Evolutionary conservation across 495 filamentous ascomycete genomes (phyloP).

Genomic region (Lichina pygmaea): DNA sequence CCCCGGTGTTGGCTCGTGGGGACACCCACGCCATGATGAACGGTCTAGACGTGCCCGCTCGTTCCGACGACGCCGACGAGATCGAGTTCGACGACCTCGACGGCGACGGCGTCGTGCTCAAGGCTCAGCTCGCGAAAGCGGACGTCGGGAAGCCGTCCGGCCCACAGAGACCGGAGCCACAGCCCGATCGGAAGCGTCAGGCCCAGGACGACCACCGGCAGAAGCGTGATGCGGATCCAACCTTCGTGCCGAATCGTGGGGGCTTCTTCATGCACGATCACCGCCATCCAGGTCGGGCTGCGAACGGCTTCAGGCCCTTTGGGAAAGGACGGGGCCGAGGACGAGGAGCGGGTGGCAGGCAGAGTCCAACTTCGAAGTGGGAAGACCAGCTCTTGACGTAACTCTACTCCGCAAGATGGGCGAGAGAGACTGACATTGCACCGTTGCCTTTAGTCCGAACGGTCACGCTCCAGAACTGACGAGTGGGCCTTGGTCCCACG

Average conservation of each 20-base stretch:
- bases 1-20: conserved; percentile 8
- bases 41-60: conserved; percentile 39
- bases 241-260: conserved; percentile 84
- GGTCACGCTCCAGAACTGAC: conserved; percentile 25
- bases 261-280: conserved; percentile 97
- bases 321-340: conserved; percentile 28
- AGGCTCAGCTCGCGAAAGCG: conserved; percentile 2
- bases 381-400: background rate
- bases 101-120: conserved; percentile 7
- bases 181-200: conserved; percentile 30
- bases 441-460: conserved; percentile 14
- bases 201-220: conserved; percentile 81
- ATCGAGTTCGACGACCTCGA: conserved; percentile 40
- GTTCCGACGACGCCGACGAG: conserved; percentile 22
- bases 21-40: conserved; percentile 85
- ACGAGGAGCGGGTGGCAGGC: conserved; percentile 18
- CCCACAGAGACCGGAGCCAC: conserved; percentile 14
- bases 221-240: conserved; percentile 67
- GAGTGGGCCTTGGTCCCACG: conserved; percentile 68
- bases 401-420: background rate
- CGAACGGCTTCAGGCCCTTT: conserved; percentile 52
- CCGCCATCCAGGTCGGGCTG: conserved; percentile 41
- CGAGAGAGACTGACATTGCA: background rate
- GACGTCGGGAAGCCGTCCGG: conserved; percentile 16
- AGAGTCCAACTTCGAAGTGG: background rate